These are phyloP conservation scores for Metarhizium sp. DNA, from an alignment of 2,329 filamentous ascomycete species.

Conservation along the genomic window DNA sequence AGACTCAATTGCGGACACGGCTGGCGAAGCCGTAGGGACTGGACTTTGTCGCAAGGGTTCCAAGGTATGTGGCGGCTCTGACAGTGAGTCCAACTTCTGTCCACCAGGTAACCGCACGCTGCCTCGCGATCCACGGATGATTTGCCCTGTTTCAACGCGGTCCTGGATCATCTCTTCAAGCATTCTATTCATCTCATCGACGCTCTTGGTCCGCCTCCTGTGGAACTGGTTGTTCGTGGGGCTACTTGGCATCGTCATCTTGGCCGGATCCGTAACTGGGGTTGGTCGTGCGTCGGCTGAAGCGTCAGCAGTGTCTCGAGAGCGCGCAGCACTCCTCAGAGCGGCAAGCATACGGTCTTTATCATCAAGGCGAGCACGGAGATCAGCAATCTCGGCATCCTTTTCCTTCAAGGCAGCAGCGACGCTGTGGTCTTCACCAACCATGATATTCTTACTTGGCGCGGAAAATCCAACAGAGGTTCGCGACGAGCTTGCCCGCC, in stretches of 20 bases:
- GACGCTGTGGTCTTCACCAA: slow-evolving; percentile 71
- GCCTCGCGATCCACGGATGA: slow-evolving; percentile 56
- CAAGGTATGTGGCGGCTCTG: slow-evolving; percentile 24
- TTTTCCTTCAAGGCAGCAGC: slow-evolving; percentile 72
- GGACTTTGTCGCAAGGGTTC: slow-evolving; percentile 31
- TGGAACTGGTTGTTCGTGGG: slow-evolving; percentile 17
- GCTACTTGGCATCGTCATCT: slow-evolving; percentile 7
- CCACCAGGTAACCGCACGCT: slow-evolving; percentile 52
- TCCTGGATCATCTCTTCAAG: slow-evolving; percentile 95
- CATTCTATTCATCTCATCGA: slow-evolving; percentile 88
- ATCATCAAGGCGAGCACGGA: slow-evolving; percentile 83
- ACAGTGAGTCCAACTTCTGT: slow-evolving; percentile 27
- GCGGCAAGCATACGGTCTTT: slow-evolving; percentile 91
- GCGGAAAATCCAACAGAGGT: slow-evolving; percentile 65
- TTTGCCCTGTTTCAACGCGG: slow-evolving; percentile 65
- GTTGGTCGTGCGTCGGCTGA: slow-evolving; percentile 23
- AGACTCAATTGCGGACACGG: slow-evolving; percentile 18
- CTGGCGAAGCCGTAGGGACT: slow-evolving; percentile 14
- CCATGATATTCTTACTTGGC: slow-evolving; percentile 53
- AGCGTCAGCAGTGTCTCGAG: slow-evolving; percentile 69
- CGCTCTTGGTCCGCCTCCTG: slow-evolving; percentile 55
- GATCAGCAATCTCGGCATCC: slow-evolving; percentile 82
- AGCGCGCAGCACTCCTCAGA: slow-evolving; percentile 73
- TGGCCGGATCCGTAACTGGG: slow-evolving; percentile 7
- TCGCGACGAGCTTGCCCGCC: slow-evolving; percentile 80